Evolutionary conservation across 805 yeast genomes (phyloP).

Genomic region (Kodamaea jinghongensis): DNA sequence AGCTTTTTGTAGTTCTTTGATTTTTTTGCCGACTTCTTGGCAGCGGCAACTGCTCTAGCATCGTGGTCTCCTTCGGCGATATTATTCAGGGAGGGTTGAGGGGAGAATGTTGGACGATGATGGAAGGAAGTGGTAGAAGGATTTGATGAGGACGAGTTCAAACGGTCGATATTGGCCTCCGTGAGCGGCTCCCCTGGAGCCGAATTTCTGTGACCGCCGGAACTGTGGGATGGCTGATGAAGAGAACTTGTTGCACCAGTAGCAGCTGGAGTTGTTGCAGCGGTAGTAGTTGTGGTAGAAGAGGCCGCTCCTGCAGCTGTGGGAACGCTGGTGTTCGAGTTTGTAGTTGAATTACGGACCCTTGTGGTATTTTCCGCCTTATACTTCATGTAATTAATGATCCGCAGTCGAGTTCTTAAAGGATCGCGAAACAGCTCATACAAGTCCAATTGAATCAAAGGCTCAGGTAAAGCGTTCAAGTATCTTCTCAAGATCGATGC

Average conservation of each 20-base stretch:
- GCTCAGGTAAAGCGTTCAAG: conserved; percentile 86
- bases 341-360: not conserved
- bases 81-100: conserved; percentile 3
- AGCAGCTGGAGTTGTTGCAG: conserved; percentile 8
- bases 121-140: conserved; percentile 3
- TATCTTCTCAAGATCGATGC: conserved; percentile 86
- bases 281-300: conserved; percentile 4
- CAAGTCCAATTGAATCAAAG: conserved; percentile 73
- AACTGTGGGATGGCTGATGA: conserved; percentile 9
- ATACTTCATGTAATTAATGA: conserved; percentile 62
- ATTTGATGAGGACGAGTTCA: conserved; percentile 13
- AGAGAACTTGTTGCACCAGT: not conserved
- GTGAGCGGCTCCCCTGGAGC: conserved; percentile 24
- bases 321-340: not conserved
- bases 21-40: conserved; percentile 29
- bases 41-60: conserved; percentile 13
- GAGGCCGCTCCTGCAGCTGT: conserved; percentile 2
- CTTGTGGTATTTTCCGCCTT: conserved; percentile 45
- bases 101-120: conserved; percentile 3
- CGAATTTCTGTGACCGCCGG: conserved; percentile 12
- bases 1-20: conserved; percentile 54
- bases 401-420: conserved; percentile 57
- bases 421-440: conserved; percentile 83
- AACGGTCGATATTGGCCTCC: conserved; percentile 32
- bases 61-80: not conserved